Base-by-base conservation (phyloP, 2,329 filamentous ascomycete genomes). In the Fusarium sp. region DNA sequence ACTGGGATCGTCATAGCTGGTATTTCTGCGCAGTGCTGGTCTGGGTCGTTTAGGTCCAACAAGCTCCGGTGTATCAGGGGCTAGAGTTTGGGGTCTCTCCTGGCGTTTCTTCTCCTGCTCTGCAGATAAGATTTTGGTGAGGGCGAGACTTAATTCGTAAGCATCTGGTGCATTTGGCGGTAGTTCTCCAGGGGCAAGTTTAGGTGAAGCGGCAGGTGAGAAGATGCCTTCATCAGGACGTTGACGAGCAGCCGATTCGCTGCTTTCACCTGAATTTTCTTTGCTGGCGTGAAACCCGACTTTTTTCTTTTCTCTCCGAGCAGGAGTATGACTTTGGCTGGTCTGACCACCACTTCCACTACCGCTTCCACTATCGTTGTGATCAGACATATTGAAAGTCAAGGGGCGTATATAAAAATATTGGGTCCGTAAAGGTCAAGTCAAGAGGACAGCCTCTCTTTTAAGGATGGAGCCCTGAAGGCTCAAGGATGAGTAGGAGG, bases 21-120 rank as follows among this genome's bases (percentile, higher is more conserved):
- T 83, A 68, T 82, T 83, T 43, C 81, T 80, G 67, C 81, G 77
- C n/a, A 83, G 71, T 13, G 78, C 81, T 25, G 81, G 81, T 44
- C 80, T 77, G 13, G 80, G 80, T 11, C 75, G 71, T 61, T 64
- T 75, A 18, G 60, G 73, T 11, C 44, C 58, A n/a, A 34, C 15
- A 22, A 24, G 8, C 3, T 76, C 74, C 46, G 71, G 70, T 44
- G 75, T 62, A 27, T 49, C 34, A 38, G 56, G 67, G 13, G 51
- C 55, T 9, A 57, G 54, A 15, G 11, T 48, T 11, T 65, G 58
- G 5, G 15, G 20, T 20, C 56, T 64, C 22, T 70, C 69, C 60
- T 69, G 65, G 18, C 70, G 69, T 16, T 72, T 70, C 45, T 71
- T 60, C 24, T 75, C 68, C 30, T 74, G 72, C 57, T 80, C 79